Conservation (phyloP, 108 stramenopile genomes). For the Skeletonema menzelii region DNA sequence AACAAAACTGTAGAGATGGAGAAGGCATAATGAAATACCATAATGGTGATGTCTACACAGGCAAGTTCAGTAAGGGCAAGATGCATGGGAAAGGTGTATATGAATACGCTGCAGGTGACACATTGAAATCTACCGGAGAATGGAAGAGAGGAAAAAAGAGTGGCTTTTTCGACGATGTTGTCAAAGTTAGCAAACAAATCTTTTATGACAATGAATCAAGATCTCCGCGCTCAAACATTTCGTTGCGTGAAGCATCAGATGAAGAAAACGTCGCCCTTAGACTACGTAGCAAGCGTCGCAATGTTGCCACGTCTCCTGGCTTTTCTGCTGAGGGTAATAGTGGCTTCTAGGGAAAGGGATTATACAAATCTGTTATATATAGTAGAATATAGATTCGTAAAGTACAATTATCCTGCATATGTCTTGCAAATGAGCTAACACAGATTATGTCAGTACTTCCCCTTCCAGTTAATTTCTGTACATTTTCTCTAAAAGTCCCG, state of each 20-base stretch:
- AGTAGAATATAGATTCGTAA: no score
- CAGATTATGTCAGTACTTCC: no score
- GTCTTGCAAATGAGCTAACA: no score
- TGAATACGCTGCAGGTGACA: not conserved
- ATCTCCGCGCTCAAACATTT: not conserved
- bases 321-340: no score
- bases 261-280: not conserved
- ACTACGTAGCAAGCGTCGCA: not conserved
- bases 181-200: not conserved
- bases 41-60: no score
- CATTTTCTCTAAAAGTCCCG: constrained; percentile 19
- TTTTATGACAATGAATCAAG: not conserved
- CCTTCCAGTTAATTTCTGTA: no score
- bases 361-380: no score
- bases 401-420: no score
- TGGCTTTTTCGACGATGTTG: constrained; percentile 22
- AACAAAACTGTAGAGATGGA: no score
- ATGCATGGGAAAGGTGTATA: constrained; percentile 32
- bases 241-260: not conserved
- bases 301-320: not conserved
- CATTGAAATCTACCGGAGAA: constrained; percentile 11
- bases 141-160: constrained; percentile 41
- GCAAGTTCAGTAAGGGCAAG: constrained; percentile 12
- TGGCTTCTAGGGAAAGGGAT: no score
- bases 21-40: no score